A percentile compares a stretch with the other conserved stretches of the same genome.
Conservation (phyloP, 345 rosid species). For the thale cress (Arabidopsis thaliana) region TAIR10.1 NC_003076.8:16761001-16761500, state of each 20-base stretch:
- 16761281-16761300: conserved; percentile 84
- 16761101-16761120: conserved; percentile 67
- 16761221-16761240: not conserved
- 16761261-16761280: conserved; percentile 86
- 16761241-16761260: conserved; percentile 33
- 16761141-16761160: conserved; percentile 62
- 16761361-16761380: not conserved
- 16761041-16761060: not conserved
- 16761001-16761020: conserved; percentile 2
- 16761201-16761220: not conserved
- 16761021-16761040: too few relatives aligned
- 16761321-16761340: not conserved
- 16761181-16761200: not conserved
- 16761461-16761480: conserved; percentile 90
- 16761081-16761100: conserved; percentile 49
- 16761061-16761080: conserved; percentile 49
- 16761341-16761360: not conserved
- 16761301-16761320: conserved; percentile 84
- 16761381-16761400: not conserved
- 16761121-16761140: conserved; percentile 39
- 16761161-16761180: conserved; percentile 78
- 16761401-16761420: conserved; percentile 60
- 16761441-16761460: conserved; percentile 69
- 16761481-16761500: conserved; percentile 74
- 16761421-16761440: conserved; percentile 91